Evolutionary conservation across 805 yeast species (phyloP), one percentile per base, ranked within the genome.

Genomic region (Teunomyces aglyptinius): DNA sequence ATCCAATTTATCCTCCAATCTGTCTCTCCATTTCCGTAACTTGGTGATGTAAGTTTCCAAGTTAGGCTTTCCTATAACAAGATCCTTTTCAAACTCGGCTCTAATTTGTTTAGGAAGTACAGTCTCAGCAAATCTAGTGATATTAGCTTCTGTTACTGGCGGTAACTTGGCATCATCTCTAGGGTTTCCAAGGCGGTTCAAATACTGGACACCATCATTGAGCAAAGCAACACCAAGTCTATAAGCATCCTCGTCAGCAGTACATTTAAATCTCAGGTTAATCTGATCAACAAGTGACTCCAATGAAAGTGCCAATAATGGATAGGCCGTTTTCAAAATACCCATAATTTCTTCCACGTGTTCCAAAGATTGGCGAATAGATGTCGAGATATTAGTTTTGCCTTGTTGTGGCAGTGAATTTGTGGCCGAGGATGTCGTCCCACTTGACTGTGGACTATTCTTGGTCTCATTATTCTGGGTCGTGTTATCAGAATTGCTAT

Each of bases 241-340:
- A 65, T 94, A 95, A 1, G 97, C 92, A 65, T 94, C 99, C 59
- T 92, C 99, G 64, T 94, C 99, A 1, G 94, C 88, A 38, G 87
- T 86, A 31, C 96, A 85, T 67, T 92, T 94, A 76, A 94, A 92
- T 46, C 97, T 76, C 62, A 90, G 96, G 58, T 85, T 85, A 46
- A 94, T 89, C 70, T 95, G 99, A 59, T 95, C 98, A 24, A 94
- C 97, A 45, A 95, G 70, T 0, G 98, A 89, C 65, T 94, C 99
- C 52, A 95, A 75, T 0, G 97, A 89, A 38, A 94, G 77, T 0
- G 99, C 96, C 51, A 94, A 70, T 44, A 94, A 70, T 2, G 99
- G 99, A 64, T 91, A 94, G 0, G 98, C 97, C 0, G 99, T 95
- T 63, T 94, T 94, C 63, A 95, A 72, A 46, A 94, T 91, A 18